A percentile compares a stretch with the other conserved stretches of the same genome.
Evolutionary conservation across 2,329 filamentous ascomycete species (phyloP).

Genomic region (Ophiostoma ulmi): DNA sequence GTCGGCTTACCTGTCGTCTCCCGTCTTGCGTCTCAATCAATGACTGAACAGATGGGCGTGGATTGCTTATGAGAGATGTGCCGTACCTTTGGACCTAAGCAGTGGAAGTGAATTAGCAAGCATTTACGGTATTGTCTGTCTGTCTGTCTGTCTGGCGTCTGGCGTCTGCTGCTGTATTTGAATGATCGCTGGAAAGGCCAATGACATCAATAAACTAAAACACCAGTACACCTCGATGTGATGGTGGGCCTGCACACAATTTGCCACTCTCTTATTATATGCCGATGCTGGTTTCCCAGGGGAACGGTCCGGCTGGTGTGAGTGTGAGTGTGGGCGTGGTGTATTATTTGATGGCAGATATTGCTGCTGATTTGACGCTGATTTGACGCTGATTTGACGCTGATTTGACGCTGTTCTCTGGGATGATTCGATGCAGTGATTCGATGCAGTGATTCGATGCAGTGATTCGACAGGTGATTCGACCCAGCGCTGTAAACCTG

Average conservation of each 20-base stretch:
- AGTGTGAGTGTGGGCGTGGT: background rate
- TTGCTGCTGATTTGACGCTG: background rate
- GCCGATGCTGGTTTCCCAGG: slow-evolving; percentile 3
- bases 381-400: background rate
- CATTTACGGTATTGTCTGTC: background rate
- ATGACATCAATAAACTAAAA: background rate
- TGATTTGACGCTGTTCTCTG: background rate
- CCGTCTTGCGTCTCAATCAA: slow-evolving; percentile 4
- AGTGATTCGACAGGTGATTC: background rate
- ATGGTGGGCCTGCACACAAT: background rate
- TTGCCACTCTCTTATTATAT: background rate
- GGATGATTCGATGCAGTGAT: background rate
- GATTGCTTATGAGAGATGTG: background rate
- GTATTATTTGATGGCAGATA: background rate
- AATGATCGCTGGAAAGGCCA: background rate
- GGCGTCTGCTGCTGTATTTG: background rate
- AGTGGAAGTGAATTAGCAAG: background rate
- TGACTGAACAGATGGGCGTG: background rate
- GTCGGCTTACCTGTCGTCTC: slow-evolving; percentile 22
- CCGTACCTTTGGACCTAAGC: background rate
- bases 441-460: background rate
- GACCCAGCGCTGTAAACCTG: background rate
- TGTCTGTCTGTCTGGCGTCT: background rate
- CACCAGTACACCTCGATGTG: background rate
- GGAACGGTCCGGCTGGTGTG: background rate